Evolutionary conservation across 768 basidiomycete species (phyloP).

Genomic region (Pleurotus pulmonarius): DNA sequence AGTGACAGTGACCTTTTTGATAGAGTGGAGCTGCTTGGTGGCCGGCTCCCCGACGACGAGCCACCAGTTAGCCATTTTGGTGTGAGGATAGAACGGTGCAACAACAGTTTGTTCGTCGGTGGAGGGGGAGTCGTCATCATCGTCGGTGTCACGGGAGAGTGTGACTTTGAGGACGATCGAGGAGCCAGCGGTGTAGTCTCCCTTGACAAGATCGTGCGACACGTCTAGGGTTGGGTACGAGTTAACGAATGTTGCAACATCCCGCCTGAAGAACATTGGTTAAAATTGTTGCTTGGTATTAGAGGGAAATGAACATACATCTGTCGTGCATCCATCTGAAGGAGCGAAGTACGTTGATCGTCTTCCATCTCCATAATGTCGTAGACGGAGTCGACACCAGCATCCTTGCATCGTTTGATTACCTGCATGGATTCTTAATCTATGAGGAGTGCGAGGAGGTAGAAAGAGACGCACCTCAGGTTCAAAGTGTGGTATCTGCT

Average conservation of each 20-base stretch:
- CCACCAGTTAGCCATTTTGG: slow-evolving; percentile 98
- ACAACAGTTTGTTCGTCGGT: slow-evolving; percentile 73
- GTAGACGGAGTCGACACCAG: slow-evolving; percentile 85
- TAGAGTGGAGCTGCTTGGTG: slow-evolving; percentile 76
- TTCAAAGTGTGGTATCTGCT: slow-evolving; percentile 97
- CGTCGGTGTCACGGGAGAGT: slow-evolving; percentile 79
- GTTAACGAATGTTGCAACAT: slow-evolving; percentile 94
- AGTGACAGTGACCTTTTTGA: slow-evolving; percentile 90
- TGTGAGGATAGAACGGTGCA: slow-evolving; percentile 89
- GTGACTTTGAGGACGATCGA: slow-evolving; percentile 80
- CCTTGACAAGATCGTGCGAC: slow-evolving; percentile 78
- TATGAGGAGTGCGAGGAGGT: not conserved
- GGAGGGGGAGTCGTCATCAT: slow-evolving; percentile 47
- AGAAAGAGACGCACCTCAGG: slow-evolving; percentile 54
- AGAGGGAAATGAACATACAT: slow-evolving; percentile 60
- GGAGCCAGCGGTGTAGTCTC: slow-evolving; percentile 80
- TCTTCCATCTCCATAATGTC: slow-evolving; percentile 99
- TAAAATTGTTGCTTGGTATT: slow-evolving; percentile 14
- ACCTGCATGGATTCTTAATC: slow-evolving; percentile 38
- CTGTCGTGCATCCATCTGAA: slow-evolving; percentile 82
- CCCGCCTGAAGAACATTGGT: slow-evolving; percentile 54
- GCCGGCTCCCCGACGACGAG: slow-evolving; percentile 85
- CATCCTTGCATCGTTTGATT: slow-evolving; percentile 79
- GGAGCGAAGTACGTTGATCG: slow-evolving; percentile 71
- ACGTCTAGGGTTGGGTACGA: slow-evolving; percentile 97